Percentiles rank a stretch among this genome's conserved stretches.
Conservation (phyloP, 2,329 filamentous ascomycete species). For the Plenodomus lindquistii region DNA sequence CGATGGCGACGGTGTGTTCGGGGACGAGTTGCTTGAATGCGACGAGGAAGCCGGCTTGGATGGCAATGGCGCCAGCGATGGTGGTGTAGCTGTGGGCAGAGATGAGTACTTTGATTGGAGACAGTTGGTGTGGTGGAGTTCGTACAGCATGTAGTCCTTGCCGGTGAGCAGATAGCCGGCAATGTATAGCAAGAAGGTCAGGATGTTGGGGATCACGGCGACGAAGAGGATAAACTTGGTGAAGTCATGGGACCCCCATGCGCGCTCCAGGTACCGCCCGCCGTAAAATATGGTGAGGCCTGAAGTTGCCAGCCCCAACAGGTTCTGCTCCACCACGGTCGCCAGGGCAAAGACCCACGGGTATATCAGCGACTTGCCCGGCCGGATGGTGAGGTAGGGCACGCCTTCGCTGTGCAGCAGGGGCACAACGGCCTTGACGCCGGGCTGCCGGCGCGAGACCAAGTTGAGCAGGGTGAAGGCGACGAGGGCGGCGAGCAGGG, state of each 20-base stretch:
- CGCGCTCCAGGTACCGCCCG: conserved; percentile 90
- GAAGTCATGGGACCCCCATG: conserved; percentile 91
- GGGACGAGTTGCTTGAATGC: conserved; percentile 97
- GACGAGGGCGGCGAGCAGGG: conserved; percentile 73
- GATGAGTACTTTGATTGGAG: conserved; percentile 5
- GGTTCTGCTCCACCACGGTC: conserved; percentile 88
- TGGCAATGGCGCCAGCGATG: conserved; percentile 83
- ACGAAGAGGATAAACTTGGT: conserved; percentile 84
- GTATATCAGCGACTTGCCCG: conserved; percentile 79
- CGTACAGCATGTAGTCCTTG: conserved; percentile 70
- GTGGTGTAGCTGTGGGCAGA: conserved; percentile 65
- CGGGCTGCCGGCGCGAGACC: conserved; percentile 62
- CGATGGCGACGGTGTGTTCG: conserved; percentile 93
- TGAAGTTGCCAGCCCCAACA: conserved; percentile 81
- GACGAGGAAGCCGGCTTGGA: conserved; percentile 93
- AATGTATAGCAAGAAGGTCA: conserved; percentile 74
- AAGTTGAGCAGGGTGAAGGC: conserved; percentile 82
- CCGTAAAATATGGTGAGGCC: conserved; percentile 84
- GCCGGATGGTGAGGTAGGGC: conserved; percentile 86
- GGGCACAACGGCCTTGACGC: conserved; percentile 51
- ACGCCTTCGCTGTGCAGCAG: conserved; percentile 63
- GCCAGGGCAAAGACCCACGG: conserved; percentile 91
- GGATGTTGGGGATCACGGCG: conserved; percentile 76
- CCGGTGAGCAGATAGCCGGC: conserved; percentile 72
- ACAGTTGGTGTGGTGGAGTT: conserved; percentile 14